Percentiles rank a stretch among this genome's conserved stretches.
Evolutionary conservation across 164 flowering plant genomes (phyloP).

Genomic region (Sextonia rubra): DNA sequence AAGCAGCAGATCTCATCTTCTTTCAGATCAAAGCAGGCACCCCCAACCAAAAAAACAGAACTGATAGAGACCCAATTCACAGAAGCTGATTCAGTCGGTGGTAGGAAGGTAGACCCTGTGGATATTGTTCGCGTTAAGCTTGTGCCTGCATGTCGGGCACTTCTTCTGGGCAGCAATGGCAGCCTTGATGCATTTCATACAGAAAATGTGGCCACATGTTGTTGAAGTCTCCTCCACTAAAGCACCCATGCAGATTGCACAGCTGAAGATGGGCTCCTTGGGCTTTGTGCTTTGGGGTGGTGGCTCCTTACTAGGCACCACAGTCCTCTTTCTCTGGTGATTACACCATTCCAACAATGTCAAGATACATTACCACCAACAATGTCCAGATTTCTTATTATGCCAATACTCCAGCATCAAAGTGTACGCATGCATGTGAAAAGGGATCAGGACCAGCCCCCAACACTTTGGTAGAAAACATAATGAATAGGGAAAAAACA

Average conservation of each 20-base stretch:
- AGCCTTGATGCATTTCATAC: constrained; percentile 71
- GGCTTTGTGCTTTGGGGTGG: constrained; percentile 17
- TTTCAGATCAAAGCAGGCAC: background rate
- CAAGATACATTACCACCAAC: too few species aligned
- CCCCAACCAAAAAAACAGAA: background rate
- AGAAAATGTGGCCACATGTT: constrained; percentile 93
- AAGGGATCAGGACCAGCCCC: too few species aligned
- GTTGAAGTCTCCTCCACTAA: constrained; percentile 71
- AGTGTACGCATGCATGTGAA: too few species aligned
- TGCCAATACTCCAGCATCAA: too few species aligned
- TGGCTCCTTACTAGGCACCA: constrained; percentile 16
- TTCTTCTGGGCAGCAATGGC: constrained; percentile 56
- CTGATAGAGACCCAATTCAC: background rate
- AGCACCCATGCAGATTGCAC: constrained; percentile 81
- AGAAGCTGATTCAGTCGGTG: constrained; percentile 15
- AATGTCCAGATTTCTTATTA: too few species aligned
- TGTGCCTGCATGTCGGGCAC: constrained; percentile 86
- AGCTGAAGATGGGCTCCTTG: constrained; percentile 59
- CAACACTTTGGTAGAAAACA: too few species aligned
- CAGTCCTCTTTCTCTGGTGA: constrained; percentile 31
- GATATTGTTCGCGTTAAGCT: constrained; percentile 43
- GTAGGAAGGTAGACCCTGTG: constrained; percentile 81
- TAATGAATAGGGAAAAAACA: too few species aligned
- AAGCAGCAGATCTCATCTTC: background rate
- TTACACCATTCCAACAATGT: background rate